phyloP scores from a whole-genome alignment of 768 basidiomycete species.

The Macrolepiota albuminosa region DNA sequence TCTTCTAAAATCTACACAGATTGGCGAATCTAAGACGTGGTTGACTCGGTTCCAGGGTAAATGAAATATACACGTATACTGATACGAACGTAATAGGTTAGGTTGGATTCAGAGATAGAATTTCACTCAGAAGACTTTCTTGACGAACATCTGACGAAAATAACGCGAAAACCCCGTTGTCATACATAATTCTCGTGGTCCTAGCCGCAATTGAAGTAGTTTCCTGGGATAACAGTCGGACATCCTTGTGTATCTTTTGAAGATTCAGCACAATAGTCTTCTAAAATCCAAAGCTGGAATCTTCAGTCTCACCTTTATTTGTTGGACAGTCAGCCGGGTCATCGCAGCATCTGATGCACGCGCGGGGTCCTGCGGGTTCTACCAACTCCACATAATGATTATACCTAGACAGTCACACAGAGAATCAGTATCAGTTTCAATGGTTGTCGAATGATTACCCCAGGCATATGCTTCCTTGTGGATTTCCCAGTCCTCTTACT shows the following conservation, averaged over 20 bases:
- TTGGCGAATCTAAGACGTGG: too few species aligned
- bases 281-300: not conserved
- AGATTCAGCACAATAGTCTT: not conserved
- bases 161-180: not conserved
- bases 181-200: slow-evolving; percentile 3
- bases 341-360: slow-evolving; percentile 58
- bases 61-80: slow-evolving; percentile 20
- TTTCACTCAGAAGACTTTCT: not conserved
- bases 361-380: slow-evolving; percentile 45
- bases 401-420: slow-evolving; percentile 28
- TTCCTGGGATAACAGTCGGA: slow-evolving; percentile 45
- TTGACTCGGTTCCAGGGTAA: not conserved
- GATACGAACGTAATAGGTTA: slow-evolving; percentile 13
- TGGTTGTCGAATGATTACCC: slow-evolving; percentile 27
- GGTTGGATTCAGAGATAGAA: not conserved
- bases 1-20: too few species aligned
- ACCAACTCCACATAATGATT: slow-evolving; percentile 58
- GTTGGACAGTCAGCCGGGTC: slow-evolving; percentile 50
- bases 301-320: slow-evolving; percentile 32
- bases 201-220: slow-evolving; percentile 49
- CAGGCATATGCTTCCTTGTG: slow-evolving; percentile 43
- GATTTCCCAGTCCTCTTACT: slow-evolving; percentile 44
- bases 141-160: not conserved
- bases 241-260: slow-evolving; percentile 44
- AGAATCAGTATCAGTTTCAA: not conserved